phyloP scores from a whole-genome alignment of 1,284 basidiomycete species.

The Cutaneotrichosporon spelunceum region DNA sequence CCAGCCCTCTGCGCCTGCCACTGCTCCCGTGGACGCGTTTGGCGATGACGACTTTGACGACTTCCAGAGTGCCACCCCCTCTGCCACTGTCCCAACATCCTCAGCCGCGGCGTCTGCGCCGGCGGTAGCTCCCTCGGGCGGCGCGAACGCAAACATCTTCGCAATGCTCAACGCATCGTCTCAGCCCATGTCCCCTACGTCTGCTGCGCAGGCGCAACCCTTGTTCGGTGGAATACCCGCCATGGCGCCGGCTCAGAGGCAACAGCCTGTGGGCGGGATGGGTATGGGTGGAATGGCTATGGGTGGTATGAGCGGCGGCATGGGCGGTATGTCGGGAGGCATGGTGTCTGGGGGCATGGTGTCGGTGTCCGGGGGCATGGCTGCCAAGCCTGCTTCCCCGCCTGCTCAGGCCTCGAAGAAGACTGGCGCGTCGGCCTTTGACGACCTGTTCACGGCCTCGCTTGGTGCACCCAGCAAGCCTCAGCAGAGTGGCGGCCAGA shows the following conservation, averaged over 20 bases:
- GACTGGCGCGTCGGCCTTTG: slow-evolving; percentile 57
- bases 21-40: slow-evolving; percentile 25
- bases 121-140: slow-evolving; percentile 24
- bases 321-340: background rate
- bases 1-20: slow-evolving; percentile 29
- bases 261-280: slow-evolving; percentile 19
- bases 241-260: background rate
- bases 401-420: slow-evolving; percentile 14
- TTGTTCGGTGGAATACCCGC: background rate
- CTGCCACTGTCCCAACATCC: slow-evolving; percentile 36
- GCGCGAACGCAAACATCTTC: slow-evolving; percentile 53
- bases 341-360: slow-evolving; percentile 3
- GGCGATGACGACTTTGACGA: slow-evolving; percentile 78
- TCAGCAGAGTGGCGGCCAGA: slow-evolving; percentile 46
- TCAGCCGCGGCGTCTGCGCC: slow-evolving; percentile 5
- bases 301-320: slow-evolving; percentile 10
- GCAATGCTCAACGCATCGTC: slow-evolving; percentile 51
- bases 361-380: slow-evolving; percentile 12
- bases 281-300: slow-evolving; percentile 1
- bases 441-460: slow-evolving; percentile 85
- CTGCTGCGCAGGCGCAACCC: slow-evolving; percentile 17
- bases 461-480: slow-evolving; percentile 52
- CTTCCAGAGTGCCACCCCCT: slow-evolving; percentile 76
- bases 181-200: slow-evolving; percentile 10
- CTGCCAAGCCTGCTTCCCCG: slow-evolving; percentile 11